Evolutionary conservation across 345 rosid genomes (phyloP).

Genomic region (Nephelium lappaceum): DNA sequence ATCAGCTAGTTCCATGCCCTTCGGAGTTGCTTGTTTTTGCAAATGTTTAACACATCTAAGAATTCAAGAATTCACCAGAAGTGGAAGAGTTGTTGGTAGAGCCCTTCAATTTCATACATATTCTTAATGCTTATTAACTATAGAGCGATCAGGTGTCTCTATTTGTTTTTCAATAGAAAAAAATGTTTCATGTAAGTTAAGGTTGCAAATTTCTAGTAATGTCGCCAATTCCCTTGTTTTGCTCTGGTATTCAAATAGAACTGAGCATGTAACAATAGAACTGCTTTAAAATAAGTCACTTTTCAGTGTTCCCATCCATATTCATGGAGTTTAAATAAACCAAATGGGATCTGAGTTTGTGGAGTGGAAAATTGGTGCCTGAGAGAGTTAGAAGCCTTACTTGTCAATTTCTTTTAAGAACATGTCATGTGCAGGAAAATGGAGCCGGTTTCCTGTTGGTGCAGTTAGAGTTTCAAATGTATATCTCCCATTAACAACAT

Average conservation of each 20-base stretch:
- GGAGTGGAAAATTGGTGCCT: not conserved
- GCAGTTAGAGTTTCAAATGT: constrained; percentile 86
- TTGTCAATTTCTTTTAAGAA: constrained; percentile 72
- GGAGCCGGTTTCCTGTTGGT: constrained; percentile 63
- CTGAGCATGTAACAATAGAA: not conserved
- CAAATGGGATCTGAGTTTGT: not conserved
- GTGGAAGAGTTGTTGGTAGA: not conserved
- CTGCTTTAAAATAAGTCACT: not conserved
- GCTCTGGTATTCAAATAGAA: not conserved
- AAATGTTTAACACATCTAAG: constrained; percentile 72
- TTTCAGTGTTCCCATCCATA: not conserved
- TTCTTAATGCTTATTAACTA: not conserved
- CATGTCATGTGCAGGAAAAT: constrained; percentile 80
- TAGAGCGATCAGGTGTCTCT: not conserved
- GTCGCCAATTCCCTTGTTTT: not conserved
- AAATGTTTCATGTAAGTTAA: not conserved
- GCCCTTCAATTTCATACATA: not conserved
- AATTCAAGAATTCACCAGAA: constrained; percentile 9
- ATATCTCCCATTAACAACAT: constrained; percentile 72
- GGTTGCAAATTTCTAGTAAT: not conserved
- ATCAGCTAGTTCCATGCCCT: constrained; percentile 69
- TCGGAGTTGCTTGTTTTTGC: constrained; percentile 71
- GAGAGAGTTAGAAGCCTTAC: constrained; percentile 38
- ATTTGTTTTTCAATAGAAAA: not conserved
- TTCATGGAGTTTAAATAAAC: not conserved